Base-by-base conservation (phyloP, 306 rosid genomes). In the Cicer arietinum region DNA sequence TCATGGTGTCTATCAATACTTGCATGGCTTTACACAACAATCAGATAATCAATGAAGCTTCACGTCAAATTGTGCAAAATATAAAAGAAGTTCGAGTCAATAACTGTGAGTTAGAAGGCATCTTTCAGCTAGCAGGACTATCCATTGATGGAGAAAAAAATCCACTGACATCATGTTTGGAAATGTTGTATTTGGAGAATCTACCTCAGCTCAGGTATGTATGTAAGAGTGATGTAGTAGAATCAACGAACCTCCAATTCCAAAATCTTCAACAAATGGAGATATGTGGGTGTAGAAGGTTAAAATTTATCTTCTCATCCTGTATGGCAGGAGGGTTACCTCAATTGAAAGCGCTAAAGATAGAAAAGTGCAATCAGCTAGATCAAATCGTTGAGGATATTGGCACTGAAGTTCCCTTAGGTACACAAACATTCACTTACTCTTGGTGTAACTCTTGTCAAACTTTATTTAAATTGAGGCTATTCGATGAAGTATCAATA, bases 131-230 rank as follows among this genome's bases (percentile, higher is more conserved):
- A 1, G 64, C 13, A 76, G 74, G 37, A 43, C 20, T 25, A 53
- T 8, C 44, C 46, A 51, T 7, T n/a, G 42, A 53, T 61, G 37
- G 40, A 22, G 53, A 44, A 42, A 10, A 20, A 14, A 47, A 44
- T 22, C 42, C 10, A 20, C 50, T 8, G 67, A 56, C n/a, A 5
- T 42, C 52, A 10, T 71, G 67, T 57, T 57, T 71, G 17, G 43
- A 71, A 71, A 42, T 47, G 57, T 67, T 67, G 73, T 46, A 67
- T 67, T 67, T 67, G 73, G 73, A 67, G 44, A 67, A 67, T 67
- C 73, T 67, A 67, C 73, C 73, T 67, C 73, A 40, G 67, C 76
- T 77, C 5, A 43, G 75, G 16, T 46, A 35, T 20, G 14, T 53
- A 45, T 68, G 69, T 12, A 47, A 35, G 22, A 64, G 70, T 58